Evolutionary conservation across 1,139 yeast species (phyloP), one percentile per base, ranked within the genome.

Genomic region (Yamadazyma friedrichii): DNA sequence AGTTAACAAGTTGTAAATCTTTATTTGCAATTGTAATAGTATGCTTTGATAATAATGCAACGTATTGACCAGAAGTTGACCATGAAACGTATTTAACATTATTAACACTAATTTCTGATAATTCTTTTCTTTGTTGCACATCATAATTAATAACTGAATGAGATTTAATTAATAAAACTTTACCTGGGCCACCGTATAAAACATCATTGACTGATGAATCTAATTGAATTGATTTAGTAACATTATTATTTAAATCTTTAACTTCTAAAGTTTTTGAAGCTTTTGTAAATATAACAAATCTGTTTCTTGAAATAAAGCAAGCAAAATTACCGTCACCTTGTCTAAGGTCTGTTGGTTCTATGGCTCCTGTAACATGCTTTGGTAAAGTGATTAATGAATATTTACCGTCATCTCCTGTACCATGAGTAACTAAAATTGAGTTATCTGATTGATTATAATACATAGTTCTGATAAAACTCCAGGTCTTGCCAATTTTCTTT

Each of bases 371-470:
- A 34, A 86, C 84, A 61, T 88, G 94, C 54, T 86, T 85, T 45
- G 98, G 96, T 48, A 93, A 68, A 8, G 80, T 70, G 45, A 88
- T 79, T 50, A 89, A 76, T 34, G 93, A 88, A 61, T 88, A 93
- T 47, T 76, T 75, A 12, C 74, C 73, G 42, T 72, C 78, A 35
- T 70, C 76, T 42, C 82, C 86, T 42, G 79, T 82, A 44, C 89
- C 91, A 46, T 88, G 81, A 40, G 95, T 88, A 26, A 88, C 85
- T 57, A 94, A 72, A 41, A 93, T 77, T 9, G 96, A 83, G 53
- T 88, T 82, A 60, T 94, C 98, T 15, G 95, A 82, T 48, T 95
- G 97, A 63, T 93, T 94, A 68, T 88, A 93, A 17, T 96, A 84
- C 51, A 94, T 70, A 39, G 85, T 79, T 62, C 93, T 78, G 66